Evolutionary conservation across 176 grass and related monocot species (phyloP), one percentile per base, ranked within the genome.

Genomic region (Phragmites australis): DNA sequence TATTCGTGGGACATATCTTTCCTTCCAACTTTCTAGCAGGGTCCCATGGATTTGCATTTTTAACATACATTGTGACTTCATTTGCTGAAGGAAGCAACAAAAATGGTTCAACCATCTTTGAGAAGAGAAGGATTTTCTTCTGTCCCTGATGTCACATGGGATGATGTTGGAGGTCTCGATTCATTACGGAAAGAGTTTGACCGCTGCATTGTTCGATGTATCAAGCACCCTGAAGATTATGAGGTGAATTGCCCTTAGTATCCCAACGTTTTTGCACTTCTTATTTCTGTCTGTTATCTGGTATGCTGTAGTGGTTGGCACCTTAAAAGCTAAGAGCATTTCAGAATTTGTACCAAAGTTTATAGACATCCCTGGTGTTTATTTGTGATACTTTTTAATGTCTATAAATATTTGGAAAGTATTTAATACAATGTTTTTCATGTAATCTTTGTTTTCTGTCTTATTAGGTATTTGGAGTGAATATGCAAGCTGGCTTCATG

Each of bases 71-170:
- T 25, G 13, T 51, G 9, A 21, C 16, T 53, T 83, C 78, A 26
- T 61, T 82, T 18, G 13, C 49, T 89, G 37, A 55, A 98, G 92
- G 90, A 91, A 85, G 96, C 92, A 71, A 65, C 81, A 62, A 98
- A 92, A 90, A 78, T 94, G 86, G 90, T 98, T 83, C 92, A 94
- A 79, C 96, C 95, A 48, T 98, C 92, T 49, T 83, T 94, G 85
- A 98, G 92, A 91, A 93, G 96, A 82, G 96, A 98, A 93, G 96
- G 96, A 72, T 98, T 98, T 91, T 98, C 96, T 41, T 91, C 96
- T 70, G 89, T 94, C 68, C 96, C 96, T 78, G 93, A 94, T 53
- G 86, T 98, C 56, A 94, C 88, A 78, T 98, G 96, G 96, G 78
- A 84, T 27, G 96, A 98, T 82, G 92, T 98, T 83, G 96, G 96